Conservation (phyloP, 345 rosid species). For the Lumnitzera littorea region DNA sequence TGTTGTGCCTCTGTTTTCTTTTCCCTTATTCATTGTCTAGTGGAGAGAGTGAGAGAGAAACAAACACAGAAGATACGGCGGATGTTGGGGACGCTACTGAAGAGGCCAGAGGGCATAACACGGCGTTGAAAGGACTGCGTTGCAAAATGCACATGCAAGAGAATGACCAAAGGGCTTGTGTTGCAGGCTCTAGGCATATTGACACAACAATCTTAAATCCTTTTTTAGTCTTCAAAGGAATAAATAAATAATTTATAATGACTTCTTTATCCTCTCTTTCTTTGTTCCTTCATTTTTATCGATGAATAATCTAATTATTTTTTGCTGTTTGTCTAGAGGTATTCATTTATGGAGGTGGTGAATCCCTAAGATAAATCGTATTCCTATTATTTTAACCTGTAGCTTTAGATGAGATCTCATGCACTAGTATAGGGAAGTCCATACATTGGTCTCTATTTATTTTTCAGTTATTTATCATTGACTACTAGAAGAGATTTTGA, state of each 20-base stretch:
- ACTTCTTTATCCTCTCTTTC: no score
- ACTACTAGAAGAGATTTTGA: no score
- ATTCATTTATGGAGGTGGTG: slow-evolving; percentile 10
- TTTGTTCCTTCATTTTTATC: no score
- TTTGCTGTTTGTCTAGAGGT: neutral
- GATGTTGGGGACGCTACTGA: slow-evolving; percentile 28
- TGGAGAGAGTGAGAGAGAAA: slow-evolving; percentile 21
- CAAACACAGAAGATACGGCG: slow-evolving; percentile 30
- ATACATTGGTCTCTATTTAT: neutral
- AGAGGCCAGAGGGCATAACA: slow-evolving; percentile 23
- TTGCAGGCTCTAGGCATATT: slow-evolving; percentile 7
- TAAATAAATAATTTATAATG: no score
- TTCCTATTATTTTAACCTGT: neutral
- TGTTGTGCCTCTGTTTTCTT: no score
- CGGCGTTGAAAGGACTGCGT: slow-evolving; percentile 28
- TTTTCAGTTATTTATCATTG: no score
- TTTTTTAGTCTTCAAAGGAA: neutral
- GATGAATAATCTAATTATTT: no score
- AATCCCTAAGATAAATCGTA: slow-evolving; percentile 19
- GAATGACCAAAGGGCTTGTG: neutral
- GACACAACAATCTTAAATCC: neutral
- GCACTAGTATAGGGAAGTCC: neutral
- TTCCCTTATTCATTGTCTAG: neutral
- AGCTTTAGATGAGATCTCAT: neutral
- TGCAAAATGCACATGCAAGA: slow-evolving; percentile 20